Evolutionary conservation across 2,329 filamentous ascomycete genomes (phyloP).

Genomic region (Pseudogymnoascus sp.): DNA sequence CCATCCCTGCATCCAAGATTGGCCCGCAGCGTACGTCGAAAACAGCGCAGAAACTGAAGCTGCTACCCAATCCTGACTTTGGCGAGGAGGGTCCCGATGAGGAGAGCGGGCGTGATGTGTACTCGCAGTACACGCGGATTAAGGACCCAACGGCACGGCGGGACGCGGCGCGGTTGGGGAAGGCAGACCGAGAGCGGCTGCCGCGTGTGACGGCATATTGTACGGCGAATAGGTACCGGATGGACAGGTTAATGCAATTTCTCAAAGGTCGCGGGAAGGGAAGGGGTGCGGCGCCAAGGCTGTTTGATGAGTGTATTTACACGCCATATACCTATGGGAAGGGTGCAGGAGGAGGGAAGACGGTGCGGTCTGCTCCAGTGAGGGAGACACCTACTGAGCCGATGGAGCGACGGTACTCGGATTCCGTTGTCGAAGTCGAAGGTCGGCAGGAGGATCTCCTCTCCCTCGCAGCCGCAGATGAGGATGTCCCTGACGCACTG

Average conservation of each 20-base stretch:
- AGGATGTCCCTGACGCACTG: conserved; percentile 22
- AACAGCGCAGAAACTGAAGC: conserved; percentile 92
- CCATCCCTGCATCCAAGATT: conserved; percentile 55
- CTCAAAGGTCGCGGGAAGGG: conserved; percentile 76
- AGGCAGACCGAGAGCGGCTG: conserved; percentile 79
- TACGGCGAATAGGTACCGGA: conserved; percentile 83
- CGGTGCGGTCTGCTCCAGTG: conserved; percentile 24
- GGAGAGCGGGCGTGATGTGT: conserved; percentile 89
- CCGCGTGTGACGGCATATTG: conserved; percentile 95
- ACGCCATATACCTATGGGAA: conserved; percentile 75
- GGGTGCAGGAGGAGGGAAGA: not conserved
- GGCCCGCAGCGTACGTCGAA: conserved; percentile 93
- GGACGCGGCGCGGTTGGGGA: conserved; percentile 86
- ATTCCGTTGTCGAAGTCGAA: conserved; percentile 63
- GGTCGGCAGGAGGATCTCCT: conserved; percentile 56
- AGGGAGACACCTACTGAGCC: conserved; percentile 31
- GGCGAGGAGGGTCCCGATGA: conserved; percentile 73
- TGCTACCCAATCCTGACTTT: conserved; percentile 84
- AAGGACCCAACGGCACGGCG: conserved; percentile 90
- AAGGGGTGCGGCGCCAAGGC: conserved; percentile 75
- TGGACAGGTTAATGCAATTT: conserved; percentile 84
- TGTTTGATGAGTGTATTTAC: conserved; percentile 97
- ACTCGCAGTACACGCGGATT: conserved; percentile 95
- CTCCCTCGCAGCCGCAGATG: conserved; percentile 40
- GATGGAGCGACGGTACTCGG: conserved; percentile 65